These are phyloP conservation scores for Boletus eberwhitei DNA, from an alignment of 768 basidiomycete genomes.

Conservation along the genomic window DNA sequence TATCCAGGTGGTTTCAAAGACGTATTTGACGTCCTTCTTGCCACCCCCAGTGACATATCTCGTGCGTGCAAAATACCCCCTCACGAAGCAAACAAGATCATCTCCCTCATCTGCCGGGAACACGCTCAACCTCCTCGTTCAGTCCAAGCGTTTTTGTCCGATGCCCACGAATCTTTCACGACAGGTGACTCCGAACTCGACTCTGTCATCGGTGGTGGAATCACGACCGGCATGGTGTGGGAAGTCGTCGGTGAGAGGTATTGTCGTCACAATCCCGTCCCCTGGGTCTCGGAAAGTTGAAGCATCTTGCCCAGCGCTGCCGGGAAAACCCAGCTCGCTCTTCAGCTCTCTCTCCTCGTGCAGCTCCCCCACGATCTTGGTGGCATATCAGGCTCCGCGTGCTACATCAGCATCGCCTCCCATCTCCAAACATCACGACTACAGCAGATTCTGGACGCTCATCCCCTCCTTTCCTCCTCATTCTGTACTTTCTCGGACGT, in stretches of 20 bases:
- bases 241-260: slow-evolving; percentile 91
- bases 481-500: slow-evolving; percentile 52
- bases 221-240: slow-evolving; percentile 78
- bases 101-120: slow-evolving; percentile 48
- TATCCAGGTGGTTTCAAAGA: slow-evolving; percentile 47
- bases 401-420: slow-evolving; percentile 75
- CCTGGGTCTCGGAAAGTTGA: slow-evolving; percentile 4
- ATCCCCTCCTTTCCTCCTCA: slow-evolving; percentile 43
- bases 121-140: slow-evolving; percentile 36
- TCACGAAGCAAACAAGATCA: slow-evolving; percentile 46
- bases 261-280: neutral
- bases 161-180: slow-evolving; percentile 51
- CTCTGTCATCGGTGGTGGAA: slow-evolving; percentile 69
- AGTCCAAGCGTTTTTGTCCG: slow-evolving; percentile 39
- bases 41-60: slow-evolving; percentile 48
- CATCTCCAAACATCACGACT: slow-evolving; percentile 66
- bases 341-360: slow-evolving; percentile 77
- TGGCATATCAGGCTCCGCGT: slow-evolving; percentile 64
- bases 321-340: slow-evolving; percentile 90
- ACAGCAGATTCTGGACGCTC: slow-evolving; percentile 56
- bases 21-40: slow-evolving; percentile 49
- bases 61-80: slow-evolving; percentile 52
- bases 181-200: slow-evolving; percentile 77
- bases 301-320: slow-evolving; percentile 58
- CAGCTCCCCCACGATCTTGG: slow-evolving; percentile 61